Percentiles rank a stretch among this genome's conserved stretches.
These are phyloP conservation scores for Linnemannia schmuckeri DNA, from an alignment of 192 early-diverging fungal genomes.

Conservation along the genomic window DNA sequence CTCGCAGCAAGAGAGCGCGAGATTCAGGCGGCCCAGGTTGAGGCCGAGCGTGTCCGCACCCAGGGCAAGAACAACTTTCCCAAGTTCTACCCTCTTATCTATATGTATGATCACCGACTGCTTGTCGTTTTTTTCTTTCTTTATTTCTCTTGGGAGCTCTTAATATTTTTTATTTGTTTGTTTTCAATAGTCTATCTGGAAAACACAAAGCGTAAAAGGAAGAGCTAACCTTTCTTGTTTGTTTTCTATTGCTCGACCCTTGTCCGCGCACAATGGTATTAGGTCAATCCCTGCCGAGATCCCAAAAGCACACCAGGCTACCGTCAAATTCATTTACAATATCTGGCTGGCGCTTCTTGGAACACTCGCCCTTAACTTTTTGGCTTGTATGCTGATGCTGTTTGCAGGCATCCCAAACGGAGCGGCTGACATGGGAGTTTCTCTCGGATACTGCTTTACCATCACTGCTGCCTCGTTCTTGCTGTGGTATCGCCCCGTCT, in stretches of 20 bases:
- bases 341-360: constrained; percentile 81
- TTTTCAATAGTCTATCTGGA: neutral
- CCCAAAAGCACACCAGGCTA: constrained; percentile 72
- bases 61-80: constrained; percentile 87
- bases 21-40: constrained; percentile 73
- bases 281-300: constrained; percentile 78
- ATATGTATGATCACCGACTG: constrained; percentile 64
- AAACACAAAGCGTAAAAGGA: neutral
- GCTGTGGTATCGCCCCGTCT: constrained; percentile 90
- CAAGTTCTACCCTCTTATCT: constrained; percentile 86
- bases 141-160: neutral
- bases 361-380: constrained; percentile 81
- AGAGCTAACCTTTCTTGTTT: neutral
- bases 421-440: constrained; percentile 84
- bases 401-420: constrained; percentile 77
- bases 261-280: neutral
- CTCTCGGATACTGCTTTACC: constrained; percentile 81
- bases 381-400: constrained; percentile 82
- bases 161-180: neutral
- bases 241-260: neutral
- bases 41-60: constrained; percentile 67
- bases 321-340: constrained; percentile 76
- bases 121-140: neutral
- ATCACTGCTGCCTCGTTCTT: constrained; percentile 83
- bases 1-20: constrained; percentile 82